Evolutionary conservation across 2,329 filamentous ascomycete species (phyloP).

Genomic region (Fusarium temperatum): DNA sequence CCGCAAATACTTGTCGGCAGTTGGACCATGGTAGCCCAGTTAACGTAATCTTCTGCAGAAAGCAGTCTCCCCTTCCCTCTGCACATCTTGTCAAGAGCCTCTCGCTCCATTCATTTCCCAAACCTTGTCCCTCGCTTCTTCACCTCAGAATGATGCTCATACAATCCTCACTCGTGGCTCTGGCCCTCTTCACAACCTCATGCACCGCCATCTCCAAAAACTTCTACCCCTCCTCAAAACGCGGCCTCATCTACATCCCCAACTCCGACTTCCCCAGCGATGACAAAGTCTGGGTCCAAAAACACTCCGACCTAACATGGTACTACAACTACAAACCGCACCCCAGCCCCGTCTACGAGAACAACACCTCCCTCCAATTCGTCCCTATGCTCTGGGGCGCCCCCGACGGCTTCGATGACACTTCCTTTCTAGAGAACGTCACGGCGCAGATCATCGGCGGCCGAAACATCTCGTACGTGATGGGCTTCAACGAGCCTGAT

Average conservation of each 20-base stretch:
- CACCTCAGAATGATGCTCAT: accelerated
- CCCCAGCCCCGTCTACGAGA: neutral
- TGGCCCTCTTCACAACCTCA: neutral
- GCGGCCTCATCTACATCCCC: neutral
- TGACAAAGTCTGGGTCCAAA: neutral
- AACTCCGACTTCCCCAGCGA: neutral
- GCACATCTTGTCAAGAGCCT: accelerated
- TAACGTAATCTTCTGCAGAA: too few species aligned
- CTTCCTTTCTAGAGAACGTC: neutral
- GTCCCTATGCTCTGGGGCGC: neutral
- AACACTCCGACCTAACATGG: neutral
- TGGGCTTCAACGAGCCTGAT: neutral
- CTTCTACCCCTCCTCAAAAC: neutral
- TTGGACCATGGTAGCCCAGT: too few species aligned
- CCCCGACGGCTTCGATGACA: neutral
- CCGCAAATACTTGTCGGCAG: neutral
- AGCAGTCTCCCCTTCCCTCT: too few species aligned
- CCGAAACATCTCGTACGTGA: neutral
- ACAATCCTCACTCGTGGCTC: neutral
- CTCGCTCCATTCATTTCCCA: too few species aligned
- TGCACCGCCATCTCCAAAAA: neutral
- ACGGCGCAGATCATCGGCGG: neutral
- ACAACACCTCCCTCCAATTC: neutral
- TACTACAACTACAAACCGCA: neutral
- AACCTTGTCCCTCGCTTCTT: neutral